Evolutionary conservation across 768 basidiomycete genomes (phyloP).

Genomic region (Lactifluus volemus): DNA sequence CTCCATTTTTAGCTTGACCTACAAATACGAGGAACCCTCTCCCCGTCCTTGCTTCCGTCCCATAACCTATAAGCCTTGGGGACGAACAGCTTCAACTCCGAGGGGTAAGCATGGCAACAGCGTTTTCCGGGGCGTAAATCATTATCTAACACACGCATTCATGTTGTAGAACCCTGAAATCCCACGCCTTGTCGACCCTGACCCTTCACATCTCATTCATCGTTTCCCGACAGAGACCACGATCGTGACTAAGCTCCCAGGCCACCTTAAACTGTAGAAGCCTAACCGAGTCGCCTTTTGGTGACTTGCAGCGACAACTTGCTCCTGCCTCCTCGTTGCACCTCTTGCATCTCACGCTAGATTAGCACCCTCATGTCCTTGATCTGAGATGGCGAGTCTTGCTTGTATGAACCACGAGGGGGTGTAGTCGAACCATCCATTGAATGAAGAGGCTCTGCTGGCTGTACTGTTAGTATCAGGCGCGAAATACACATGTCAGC

Average conservation of each 20-base stretch:
- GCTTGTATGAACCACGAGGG: neutral
- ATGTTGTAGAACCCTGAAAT: neutral
- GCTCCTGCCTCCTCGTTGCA: neutral
- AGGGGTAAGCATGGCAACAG: slow-evolving; percentile 15
- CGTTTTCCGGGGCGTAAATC: slow-evolving; percentile 6
- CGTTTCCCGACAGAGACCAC: neutral
- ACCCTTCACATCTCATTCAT: slow-evolving; percentile 11
- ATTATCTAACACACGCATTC: neutral
- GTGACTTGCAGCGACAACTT: neutral
- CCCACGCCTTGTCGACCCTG: slow-evolving; percentile 5
- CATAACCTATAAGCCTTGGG: neutral
- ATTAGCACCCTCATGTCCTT: slow-evolving; percentile 1
- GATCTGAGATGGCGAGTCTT: neutral
- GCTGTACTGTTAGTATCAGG: neutral
- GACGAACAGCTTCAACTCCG: neutral
- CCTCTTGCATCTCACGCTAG: neutral
- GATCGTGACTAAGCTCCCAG: slow-evolving; percentile 5
- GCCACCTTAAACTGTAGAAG: slow-evolving; percentile 2
- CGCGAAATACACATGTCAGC: slow-evolving; percentile 9
- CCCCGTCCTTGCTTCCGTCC: neutral
- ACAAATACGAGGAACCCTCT: neutral
- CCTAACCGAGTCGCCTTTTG: neutral
- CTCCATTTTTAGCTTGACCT: neutral
- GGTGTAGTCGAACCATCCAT: neutral
- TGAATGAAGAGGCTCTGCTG: neutral